phyloP scores from a whole-genome alignment of 805 yeast species.

The Candida taoyuanica region DNA sequence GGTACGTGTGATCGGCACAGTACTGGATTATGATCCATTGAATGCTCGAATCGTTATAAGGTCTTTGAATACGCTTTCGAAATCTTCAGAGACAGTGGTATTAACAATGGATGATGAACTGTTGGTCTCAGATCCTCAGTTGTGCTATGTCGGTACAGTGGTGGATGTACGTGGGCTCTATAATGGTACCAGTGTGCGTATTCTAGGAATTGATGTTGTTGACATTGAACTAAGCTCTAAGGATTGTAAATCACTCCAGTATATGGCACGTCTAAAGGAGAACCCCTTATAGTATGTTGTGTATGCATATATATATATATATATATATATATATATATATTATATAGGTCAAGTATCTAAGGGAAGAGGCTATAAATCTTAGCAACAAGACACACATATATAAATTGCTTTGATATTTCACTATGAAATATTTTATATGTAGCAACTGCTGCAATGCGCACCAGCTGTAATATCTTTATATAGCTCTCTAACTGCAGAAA shows the following conservation, averaged over 20 bases:
- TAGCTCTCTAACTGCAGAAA: no score
- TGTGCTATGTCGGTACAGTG: constrained; percentile 19
- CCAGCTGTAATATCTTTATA: no score
- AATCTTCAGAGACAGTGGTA: constrained; percentile 2
- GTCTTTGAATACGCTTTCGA: constrained; percentile 15
- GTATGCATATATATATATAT: no score
- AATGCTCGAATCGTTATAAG: constrained; percentile 12
- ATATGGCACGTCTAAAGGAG: constrained; percentile 7
- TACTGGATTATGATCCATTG: constrained; percentile 19
- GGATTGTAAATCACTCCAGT: constrained; percentile 6
- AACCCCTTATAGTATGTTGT: no score
- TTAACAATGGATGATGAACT: constrained; percentile 16
- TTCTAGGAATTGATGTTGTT: constrained; percentile 12
- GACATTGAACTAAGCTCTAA: constrained; percentile 5
- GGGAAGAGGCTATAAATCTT: no score
- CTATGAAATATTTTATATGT: no score
- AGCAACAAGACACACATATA: no score
- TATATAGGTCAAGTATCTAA: no score
- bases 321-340: no score
- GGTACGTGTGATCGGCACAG: constrained; percentile 20
- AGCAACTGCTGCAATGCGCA: no score
- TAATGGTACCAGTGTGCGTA: constrained; percentile 10
- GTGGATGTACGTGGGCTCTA: constrained; percentile 19
- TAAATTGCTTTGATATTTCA: no score
- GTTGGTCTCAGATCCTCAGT: constrained; percentile 12